A percentile compares a stretch with the other conserved stretches of the same genome.
phyloP scores from a whole-genome alignment of 805 yeast species.

The Dipodascus geniculatus region DNA sequence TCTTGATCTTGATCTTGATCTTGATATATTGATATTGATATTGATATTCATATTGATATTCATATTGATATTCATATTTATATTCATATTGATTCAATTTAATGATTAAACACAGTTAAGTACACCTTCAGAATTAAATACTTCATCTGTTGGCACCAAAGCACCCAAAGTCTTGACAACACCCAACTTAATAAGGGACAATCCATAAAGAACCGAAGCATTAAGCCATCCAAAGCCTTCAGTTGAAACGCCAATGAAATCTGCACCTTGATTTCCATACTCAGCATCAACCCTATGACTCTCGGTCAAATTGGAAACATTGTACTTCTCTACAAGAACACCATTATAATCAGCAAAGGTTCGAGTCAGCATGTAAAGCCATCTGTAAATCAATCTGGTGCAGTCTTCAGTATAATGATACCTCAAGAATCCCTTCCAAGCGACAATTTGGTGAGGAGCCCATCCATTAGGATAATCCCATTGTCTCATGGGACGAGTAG shows the following conservation, averaged over 20 bases:
- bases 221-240: slow-evolving; percentile 99
- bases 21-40: too few relatives aligned
- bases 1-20: too few relatives aligned
- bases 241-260: slow-evolving; percentile 81
- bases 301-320: slow-evolving; percentile 69
- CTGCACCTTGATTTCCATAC: slow-evolving; percentile 93
- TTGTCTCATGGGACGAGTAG: slow-evolving; percentile 76
- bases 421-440: slow-evolving; percentile 74
- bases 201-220: slow-evolving; percentile 68
- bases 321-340: slow-evolving; percentile 89
- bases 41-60: too few relatives aligned
- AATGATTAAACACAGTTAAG: too few relatives aligned
- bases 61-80: too few relatives aligned
- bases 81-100: too few relatives aligned
- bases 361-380: slow-evolving; percentile 83
- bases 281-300: slow-evolving; percentile 93
- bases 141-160: slow-evolving; percentile 58
- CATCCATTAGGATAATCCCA: slow-evolving; percentile 98
- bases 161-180: slow-evolving; percentile 73
- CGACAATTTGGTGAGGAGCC: slow-evolving; percentile 96
- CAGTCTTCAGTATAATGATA: slow-evolving; percentile 62
- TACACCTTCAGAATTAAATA: slow-evolving; percentile 31
- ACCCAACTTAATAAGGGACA: slow-evolving; percentile 50
- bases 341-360: slow-evolving; percentile 90
- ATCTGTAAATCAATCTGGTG: slow-evolving; percentile 64